Evolutionary conservation across 208 protist species (phyloP), one percentile per base, ranked within the genome.

Genomic region (Trypanosoma melophagium): DNA sequence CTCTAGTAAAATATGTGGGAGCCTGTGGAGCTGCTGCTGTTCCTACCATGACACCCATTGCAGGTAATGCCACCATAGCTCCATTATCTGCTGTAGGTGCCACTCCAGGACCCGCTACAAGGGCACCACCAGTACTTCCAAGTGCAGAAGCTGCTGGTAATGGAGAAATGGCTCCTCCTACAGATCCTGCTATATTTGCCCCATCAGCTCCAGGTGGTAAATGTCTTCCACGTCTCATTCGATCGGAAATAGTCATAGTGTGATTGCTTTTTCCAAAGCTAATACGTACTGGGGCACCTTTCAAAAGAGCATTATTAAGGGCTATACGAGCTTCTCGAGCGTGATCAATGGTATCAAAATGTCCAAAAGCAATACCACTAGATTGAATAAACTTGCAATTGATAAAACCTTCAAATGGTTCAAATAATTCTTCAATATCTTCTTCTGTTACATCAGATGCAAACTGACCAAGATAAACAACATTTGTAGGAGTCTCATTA

Each of bases 231-330:
- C 69, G 28, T 56, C 76, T 66, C 78, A 77, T 52, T n/a, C 77
- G 71, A 45, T 95, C 86, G 1, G 79, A 84, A 74, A 89, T 83
- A 9, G 86, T 90, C 47, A 78, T 77, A 19, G 21, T 81, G 74
- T 96, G 90, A 66, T 92, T 93, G 21, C 74, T 77, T 66, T 93
- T 93, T 55, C 86, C 90, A 61, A 92, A 96, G 65, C 76, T 92
- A 24, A 92, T 84, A 41, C 90, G 87, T 41, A 93, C 76, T 5
- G 87, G 83, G 25, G 74, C 78, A 56, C 90, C 90, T n/a, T 77
- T 66, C 22, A 96, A 41, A 25, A 76, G 74, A 17, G 77, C 61
- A 63, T 80, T 80, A 25, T 80, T 65, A 53, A 96, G 71, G 13
- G 64, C 80, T 0, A 87, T 60, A 24, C 90, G 84, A n/a, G 84